Base-by-base conservation (phyloP, 306 rosid genomes). In the Mimosa pudica region DNA sequence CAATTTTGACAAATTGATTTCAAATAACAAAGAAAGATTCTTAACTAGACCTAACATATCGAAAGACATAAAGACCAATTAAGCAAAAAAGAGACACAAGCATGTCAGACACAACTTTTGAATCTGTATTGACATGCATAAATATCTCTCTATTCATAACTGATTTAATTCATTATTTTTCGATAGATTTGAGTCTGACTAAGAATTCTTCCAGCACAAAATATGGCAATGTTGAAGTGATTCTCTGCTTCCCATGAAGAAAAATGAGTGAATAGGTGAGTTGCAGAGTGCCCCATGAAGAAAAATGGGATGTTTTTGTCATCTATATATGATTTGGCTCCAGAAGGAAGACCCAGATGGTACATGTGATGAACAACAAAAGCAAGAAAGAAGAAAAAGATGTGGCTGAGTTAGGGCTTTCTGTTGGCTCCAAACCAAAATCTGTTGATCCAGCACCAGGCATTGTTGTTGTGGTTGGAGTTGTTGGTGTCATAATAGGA, bases 401-500 rank as follows among this genome's bases (percentile, higher is more conserved):
- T 79, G 86, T 75, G 63, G 93, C 89, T 61, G 88, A 51, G 73
- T 83, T 89, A 64, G 97, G 97, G 81, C 87, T 87, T 42, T 46
- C 94, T 69, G 94, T 81, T 82, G 98, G 96, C 47, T 81, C 93
- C 58, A 83, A 32, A 79, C 97, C 97, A 78, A 75, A 86, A 61
- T 80, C 81, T 36, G 90, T 73, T 47, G 92, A 60, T 84, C 89
- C 96, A 4, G 89, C 93, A 32, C 85, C 83, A 0, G 97, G 89
- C 45, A 83, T 84, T 33, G 81, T 33, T 47, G 38, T 41, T 47
- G 38, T 80, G 70, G 80, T 74, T 52, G 38, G 79, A 64, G 80
- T 74, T 12, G 88, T 64, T 10, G 82, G 79, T 18, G 73, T 57
- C 62, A 57, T 57, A n/a, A 79, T 58, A 46, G 74, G 61, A 47